These are phyloP conservation scores for Fistulina hepatica DNA, from an alignment of 1,284 basidiomycete species.

Conservation along the genomic window DNA sequence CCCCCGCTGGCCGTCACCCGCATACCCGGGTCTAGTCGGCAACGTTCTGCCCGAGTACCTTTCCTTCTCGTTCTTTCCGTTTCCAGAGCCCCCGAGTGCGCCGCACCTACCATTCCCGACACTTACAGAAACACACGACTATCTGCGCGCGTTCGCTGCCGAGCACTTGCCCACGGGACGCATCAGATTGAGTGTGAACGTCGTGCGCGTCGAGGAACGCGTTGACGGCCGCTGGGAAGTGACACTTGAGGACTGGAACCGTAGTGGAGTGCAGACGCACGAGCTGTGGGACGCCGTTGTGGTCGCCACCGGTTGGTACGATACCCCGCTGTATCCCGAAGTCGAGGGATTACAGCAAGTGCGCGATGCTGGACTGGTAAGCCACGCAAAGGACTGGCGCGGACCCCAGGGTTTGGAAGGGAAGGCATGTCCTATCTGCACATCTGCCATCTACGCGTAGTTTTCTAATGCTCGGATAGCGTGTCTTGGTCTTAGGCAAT, in stretches of 20 bases:
- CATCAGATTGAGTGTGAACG: slow-evolving; percentile 31
- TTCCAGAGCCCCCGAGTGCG: slow-evolving; percentile 20
- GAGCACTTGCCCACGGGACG: slow-evolving; percentile 22
- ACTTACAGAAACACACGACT: slow-evolving; percentile 30
- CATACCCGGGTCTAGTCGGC: slow-evolving; percentile 35
- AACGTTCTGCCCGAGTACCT: slow-evolving; percentile 39
- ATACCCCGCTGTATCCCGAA: slow-evolving; percentile 30
- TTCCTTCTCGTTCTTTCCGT: slow-evolving; percentile 28
- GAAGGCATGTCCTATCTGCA: slow-evolving; percentile 25
- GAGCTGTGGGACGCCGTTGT: slow-evolving; percentile 37
- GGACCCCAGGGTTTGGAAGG: slow-evolving; percentile 27
- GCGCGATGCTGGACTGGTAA: slow-evolving; percentile 20
- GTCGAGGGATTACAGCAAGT: slow-evolving; percentile 29
- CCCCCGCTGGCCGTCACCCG: slow-evolving; percentile 33
- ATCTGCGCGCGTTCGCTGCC: slow-evolving; percentile 28
- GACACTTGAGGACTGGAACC: slow-evolving; percentile 26
- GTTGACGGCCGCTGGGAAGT: slow-evolving; percentile 28
- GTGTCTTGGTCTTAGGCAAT: slow-evolving; percentile 34
- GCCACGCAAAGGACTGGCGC: slow-evolving; percentile 30
- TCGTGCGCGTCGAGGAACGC: slow-evolving; percentile 27
- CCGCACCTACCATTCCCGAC: slow-evolving; percentile 34
- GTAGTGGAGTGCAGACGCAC: slow-evolving; percentile 14
- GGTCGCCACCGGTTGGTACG: slow-evolving; percentile 32
- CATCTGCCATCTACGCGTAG: neutral
- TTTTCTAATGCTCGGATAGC: slow-evolving; percentile 20